Conservation (phyloP, 2,329 filamentous ascomycete species). For the Penicillium sp. region DNA sequence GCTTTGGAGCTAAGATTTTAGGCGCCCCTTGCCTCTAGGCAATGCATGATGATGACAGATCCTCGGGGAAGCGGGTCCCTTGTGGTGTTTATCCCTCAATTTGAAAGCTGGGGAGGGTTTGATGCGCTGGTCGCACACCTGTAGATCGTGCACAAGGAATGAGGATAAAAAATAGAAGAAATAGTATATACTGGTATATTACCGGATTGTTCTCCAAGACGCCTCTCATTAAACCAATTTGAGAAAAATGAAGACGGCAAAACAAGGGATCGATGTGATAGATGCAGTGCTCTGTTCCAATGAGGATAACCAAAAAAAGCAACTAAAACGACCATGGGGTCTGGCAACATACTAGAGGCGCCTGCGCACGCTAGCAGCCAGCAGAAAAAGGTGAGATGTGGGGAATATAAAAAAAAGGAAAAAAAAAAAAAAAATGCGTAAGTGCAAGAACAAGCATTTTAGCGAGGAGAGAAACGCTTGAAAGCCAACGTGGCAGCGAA, state of each 20-base stretch:
- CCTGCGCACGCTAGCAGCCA: conserved; percentile 23
- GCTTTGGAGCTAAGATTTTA: neutral
- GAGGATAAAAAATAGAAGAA: neutral
- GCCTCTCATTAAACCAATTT: neutral
- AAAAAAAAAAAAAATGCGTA: conserved; percentile 2
- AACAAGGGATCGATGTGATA: conserved; percentile 1
- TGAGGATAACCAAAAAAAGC: neutral
- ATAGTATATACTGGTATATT: neutral
- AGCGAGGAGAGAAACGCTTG: conserved; percentile 39
- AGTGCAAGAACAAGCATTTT: neutral
- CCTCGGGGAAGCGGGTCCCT: neutral
- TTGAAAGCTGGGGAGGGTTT: neutral
- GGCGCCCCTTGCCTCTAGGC: conserved; percentile 3
- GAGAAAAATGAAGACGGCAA: neutral
- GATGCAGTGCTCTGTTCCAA: conserved; percentile 10
- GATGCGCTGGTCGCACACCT: neutral
- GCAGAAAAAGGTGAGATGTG: neutral
- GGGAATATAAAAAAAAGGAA: conserved; percentile 4
- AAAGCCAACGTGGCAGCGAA: conserved; percentile 41
- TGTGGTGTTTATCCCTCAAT: neutral
- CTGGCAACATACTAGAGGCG: conserved; percentile 11
- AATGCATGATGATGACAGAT: neutral
- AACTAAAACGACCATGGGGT: neutral
- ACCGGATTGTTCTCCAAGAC: neutral
- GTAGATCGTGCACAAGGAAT: neutral